A percentile compares a stretch with the other conserved stretches of the same genome.
phyloP scores from a whole-genome alignment of 768 basidiomycete species.

The Xanthoconium stramineum region DNA sequence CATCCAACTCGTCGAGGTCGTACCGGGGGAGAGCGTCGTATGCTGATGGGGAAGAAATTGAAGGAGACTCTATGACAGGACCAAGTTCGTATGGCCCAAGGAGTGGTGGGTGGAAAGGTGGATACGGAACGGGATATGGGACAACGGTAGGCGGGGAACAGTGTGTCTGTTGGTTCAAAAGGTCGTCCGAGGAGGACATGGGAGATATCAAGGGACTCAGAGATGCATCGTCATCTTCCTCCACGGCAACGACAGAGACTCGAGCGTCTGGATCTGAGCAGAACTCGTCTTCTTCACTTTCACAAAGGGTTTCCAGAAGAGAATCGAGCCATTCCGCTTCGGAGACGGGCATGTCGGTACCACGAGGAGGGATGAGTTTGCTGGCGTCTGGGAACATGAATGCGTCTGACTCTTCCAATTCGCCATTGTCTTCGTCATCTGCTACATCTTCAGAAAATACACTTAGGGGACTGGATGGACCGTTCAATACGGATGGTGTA shows the following conservation, averaged over 20 bases:
- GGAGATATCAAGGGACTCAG: slow-evolving; percentile 67
- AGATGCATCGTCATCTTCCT: slow-evolving; percentile 56
- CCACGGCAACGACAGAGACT: slow-evolving; percentile 46
- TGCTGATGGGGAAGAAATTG: slow-evolving; percentile 35
- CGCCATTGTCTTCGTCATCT: slow-evolving; percentile 46
- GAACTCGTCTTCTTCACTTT: slow-evolving; percentile 67
- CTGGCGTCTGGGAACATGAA: slow-evolving; percentile 83
- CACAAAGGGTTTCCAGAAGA: slow-evolving; percentile 67
- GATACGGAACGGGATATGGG: slow-evolving; percentile 66
- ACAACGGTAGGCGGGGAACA: slow-evolving; percentile 45
- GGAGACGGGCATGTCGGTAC: slow-evolving; percentile 41
- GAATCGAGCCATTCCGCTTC: slow-evolving; percentile 85
- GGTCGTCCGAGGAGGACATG: slow-evolving; percentile 76
- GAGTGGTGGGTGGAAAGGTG: slow-evolving; percentile 56
- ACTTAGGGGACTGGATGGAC: slow-evolving; percentile 24
- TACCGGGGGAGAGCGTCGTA: slow-evolving; percentile 63
- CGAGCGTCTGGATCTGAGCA: slow-evolving; percentile 42
- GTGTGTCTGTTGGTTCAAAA: slow-evolving; percentile 51
- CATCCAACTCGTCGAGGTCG: slow-evolving; percentile 61
- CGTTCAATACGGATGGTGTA: slow-evolving; percentile 27
- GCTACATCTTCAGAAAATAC: slow-evolving; percentile 37
- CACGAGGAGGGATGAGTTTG: slow-evolving; percentile 42
- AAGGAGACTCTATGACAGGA: slow-evolving; percentile 40
- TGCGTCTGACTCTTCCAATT: slow-evolving; percentile 49
- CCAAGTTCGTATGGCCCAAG: slow-evolving; percentile 51